A percentile compares a stretch with the other conserved stretches of the same genome.
These are phyloP conservation scores for Prunus yedoensis DNA, from an alignment of 331 rosid genomes.

Conservation along the genomic window DNA sequence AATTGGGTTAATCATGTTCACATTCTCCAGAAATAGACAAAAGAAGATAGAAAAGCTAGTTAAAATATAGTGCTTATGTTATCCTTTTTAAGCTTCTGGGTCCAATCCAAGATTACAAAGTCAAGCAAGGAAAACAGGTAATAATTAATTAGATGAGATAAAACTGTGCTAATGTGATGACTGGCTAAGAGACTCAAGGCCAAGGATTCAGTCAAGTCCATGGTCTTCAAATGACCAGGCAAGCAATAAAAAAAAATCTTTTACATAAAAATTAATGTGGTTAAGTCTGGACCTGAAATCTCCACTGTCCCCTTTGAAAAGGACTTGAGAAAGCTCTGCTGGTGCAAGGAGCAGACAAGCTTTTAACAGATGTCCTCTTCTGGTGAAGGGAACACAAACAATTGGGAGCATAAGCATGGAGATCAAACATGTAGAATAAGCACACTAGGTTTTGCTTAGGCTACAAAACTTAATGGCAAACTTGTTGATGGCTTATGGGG, in stretches of 20 bases:
- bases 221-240: not conserved
- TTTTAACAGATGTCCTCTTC: constrained; percentile 16
- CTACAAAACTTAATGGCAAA: constrained; percentile 10
- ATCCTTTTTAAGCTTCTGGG: too few species aligned
- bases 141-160: not conserved
- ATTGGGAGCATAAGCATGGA: constrained; percentile 11
- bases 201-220: constrained; percentile 25
- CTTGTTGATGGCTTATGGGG: constrained; percentile 5
- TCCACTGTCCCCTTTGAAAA: constrained; percentile 43
- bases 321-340: constrained; percentile 10
- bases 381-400: constrained; percentile 9
- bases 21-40: too few species aligned
- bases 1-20: too few species aligned
- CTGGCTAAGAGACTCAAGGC: not conserved
- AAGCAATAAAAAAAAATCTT: not conserved
- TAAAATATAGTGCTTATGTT: too few species aligned
- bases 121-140: not conserved
- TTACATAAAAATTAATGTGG: not conserved
- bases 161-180: constrained; percentile 14
- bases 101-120: not conserved
- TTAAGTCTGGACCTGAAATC: not conserved
- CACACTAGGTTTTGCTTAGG: not conserved
- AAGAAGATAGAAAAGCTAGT: too few species aligned
- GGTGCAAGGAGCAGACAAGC: constrained; percentile 27
- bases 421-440: not conserved